Evolutionary conservation across 331 rosid genomes (phyloP), one percentile per base, ranked within the genome.

Genomic region (Phaseolus coccineus): DNA sequence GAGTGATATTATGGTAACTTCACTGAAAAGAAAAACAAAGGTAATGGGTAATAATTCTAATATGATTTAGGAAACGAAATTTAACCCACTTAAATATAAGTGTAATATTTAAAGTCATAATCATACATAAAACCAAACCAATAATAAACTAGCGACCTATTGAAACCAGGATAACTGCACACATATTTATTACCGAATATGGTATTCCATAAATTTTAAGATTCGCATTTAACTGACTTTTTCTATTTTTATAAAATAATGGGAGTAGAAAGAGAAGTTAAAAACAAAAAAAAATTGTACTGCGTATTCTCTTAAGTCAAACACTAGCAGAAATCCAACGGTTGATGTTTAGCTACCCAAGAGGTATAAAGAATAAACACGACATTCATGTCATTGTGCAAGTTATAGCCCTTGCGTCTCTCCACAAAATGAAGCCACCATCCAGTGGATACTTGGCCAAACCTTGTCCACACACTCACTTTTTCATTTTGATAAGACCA

Each of bases 381-480:
- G 42, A 80, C 50, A 37, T 53, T 13, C 7, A 2, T 15, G 4
- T 47, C 28, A 57, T 1, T 10, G 75, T 67, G 31, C 53, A 64
- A 37, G 67, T 53, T 52, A 48, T 4, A 22, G 68, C 65, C 37
- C 28, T 22, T 24, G 33, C 39, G 13, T 58, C 39, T 58, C 22
- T 58, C 65, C 65, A 4, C 19, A 4, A 12, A 67, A 46, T 40
- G 5, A 1, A 85, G 80, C 88, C 83, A 73, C 66, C 22, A 68
- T 46, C 14, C 35, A 9, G 31, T 66, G 22, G 88, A 79, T 72
- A 89, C 93, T 88, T 94, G 97, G 94, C 89, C 72, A n/a, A 62
- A 69, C 86, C 84, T 74, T 84, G 77, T 89, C 97, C 98, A 91
- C 97, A 87, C 55, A 77, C 52, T 3, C 16, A 68, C 46, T 83